These are phyloP conservation scores for Suillus weaverae DNA, from an alignment of 768 basidiomycete species.

Conservation along the genomic window DNA sequence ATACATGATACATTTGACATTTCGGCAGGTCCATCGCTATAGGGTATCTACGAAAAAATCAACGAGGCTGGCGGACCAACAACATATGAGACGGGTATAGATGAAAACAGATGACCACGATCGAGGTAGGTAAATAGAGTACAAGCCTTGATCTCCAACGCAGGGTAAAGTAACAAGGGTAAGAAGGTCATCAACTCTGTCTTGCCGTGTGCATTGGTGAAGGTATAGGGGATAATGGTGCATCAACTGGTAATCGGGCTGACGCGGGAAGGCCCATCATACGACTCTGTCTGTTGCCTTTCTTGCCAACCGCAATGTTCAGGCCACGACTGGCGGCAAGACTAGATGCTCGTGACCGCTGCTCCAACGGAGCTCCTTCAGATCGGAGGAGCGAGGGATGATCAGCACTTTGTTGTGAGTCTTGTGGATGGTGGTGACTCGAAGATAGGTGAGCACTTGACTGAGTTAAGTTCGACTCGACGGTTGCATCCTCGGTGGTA, in stretches of 20 bases:
- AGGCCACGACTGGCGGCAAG: conserved; percentile 71
- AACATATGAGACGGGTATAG: conserved; percentile 27
- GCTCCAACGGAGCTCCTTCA: conserved; percentile 34
- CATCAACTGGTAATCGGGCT: conserved; percentile 28
- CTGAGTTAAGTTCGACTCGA: conserved; percentile 43
- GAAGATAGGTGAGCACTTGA: conserved; percentile 41
- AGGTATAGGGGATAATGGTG: conserved; percentile 12
- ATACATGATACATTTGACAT: background rate
- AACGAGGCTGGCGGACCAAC: conserved; percentile 10
- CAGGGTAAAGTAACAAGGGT: background rate
- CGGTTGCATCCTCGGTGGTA: conserved; percentile 57
- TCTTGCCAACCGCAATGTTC: conserved; percentile 59
- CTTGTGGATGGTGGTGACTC: conserved; percentile 36
- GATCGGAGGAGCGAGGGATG: conserved; percentile 17
- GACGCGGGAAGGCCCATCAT: conserved; percentile 62
- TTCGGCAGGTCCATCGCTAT: conserved; percentile 1
- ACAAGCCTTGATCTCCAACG: background rate
- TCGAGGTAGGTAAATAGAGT: conserved; percentile 15
- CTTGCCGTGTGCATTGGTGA: conserved; percentile 26
- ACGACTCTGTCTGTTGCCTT: conserved; percentile 62
- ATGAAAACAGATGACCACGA: conserved; percentile 18
- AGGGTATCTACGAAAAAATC: conserved; percentile 21
- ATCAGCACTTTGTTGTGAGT: conserved; percentile 29
- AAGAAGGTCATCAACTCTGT: conserved; percentile 18
- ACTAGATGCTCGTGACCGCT: conserved; percentile 52